phyloP scores from a whole-genome alignment of 805 yeast species.

The Wickerhamiella allomyrinae region DNA sequence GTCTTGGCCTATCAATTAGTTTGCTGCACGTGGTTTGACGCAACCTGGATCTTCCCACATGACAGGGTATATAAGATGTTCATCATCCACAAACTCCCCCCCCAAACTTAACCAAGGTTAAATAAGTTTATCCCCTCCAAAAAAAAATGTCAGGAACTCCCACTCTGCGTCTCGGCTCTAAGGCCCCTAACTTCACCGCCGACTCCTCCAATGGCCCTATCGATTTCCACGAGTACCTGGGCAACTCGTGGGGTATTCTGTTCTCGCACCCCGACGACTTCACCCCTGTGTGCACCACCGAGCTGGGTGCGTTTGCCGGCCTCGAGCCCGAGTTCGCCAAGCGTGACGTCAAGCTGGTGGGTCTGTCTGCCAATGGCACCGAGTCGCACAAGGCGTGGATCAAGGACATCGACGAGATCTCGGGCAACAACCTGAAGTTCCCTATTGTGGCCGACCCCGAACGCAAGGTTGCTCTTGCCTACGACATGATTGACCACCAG shows the following conservation, averaged over 20 bases:
- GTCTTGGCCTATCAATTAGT: too few relatives aligned
- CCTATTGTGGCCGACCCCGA: constrained; percentile 85
- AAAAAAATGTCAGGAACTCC: constrained; percentile 7
- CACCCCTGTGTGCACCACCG: constrained; percentile 96
- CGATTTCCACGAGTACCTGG: constrained; percentile 76
- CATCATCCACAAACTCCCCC: neutral
- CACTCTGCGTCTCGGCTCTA: constrained; percentile 59
- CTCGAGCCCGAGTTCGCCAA: constrained; percentile 81
- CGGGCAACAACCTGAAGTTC: constrained; percentile 62
- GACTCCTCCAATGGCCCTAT: constrained; percentile 73
- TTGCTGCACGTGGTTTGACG: constrained; percentile 5
- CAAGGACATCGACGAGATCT: constrained; percentile 80
- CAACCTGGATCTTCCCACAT: neutral
- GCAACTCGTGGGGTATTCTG: constrained; percentile 73
- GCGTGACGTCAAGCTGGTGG: constrained; percentile 80
- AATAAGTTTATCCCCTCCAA: too few relatives aligned
- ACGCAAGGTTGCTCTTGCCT: constrained; percentile 67
- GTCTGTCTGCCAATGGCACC: constrained; percentile 76
- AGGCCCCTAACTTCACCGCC: constrained; percentile 80
- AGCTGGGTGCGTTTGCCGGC: constrained; percentile 86
- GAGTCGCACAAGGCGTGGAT: constrained; percentile 81
- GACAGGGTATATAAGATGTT: neutral
- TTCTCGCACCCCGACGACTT: constrained; percentile 95
- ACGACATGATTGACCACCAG: constrained; percentile 82
- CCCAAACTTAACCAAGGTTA: too few relatives aligned